Evolutionary conservation across 176 grass and related monocot species (phyloP).

Genomic region (Alloteropsis semialata): DNA sequence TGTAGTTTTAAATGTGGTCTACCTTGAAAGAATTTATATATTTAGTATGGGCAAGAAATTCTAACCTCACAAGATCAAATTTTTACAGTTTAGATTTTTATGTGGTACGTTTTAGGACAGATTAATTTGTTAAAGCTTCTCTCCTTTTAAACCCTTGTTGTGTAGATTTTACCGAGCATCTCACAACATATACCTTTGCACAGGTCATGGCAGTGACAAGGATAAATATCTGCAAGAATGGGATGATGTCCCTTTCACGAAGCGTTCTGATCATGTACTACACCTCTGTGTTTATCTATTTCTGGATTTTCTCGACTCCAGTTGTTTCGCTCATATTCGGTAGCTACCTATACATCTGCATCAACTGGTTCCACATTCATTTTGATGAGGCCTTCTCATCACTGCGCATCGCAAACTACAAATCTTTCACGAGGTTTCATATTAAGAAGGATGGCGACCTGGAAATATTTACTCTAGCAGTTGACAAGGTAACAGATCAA

Average conservation of each 20-base stretch:
- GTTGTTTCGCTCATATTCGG: constrained; percentile 94
- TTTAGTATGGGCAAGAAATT: background rate
- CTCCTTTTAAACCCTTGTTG: background rate
- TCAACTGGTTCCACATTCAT: constrained; percentile 98
- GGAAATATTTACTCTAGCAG: constrained; percentile 87
- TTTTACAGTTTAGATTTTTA: constrained; percentile 15
- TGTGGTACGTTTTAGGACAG: background rate
- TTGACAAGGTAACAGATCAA: constrained; percentile 75
- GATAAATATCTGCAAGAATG: constrained; percentile 76
- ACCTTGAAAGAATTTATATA: background rate
- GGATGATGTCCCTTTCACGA: constrained; percentile 59
- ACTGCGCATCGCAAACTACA: constrained; percentile 92
- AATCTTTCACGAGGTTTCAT: constrained; percentile 94
- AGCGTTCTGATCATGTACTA: constrained; percentile 74
- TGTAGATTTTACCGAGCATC: constrained; percentile 11
- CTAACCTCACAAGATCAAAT: background rate
- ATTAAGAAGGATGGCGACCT: constrained; percentile 74
- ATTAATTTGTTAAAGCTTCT: background rate
- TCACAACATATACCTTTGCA: background rate
- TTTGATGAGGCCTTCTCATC: constrained; percentile 99
- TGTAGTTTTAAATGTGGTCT: background rate
- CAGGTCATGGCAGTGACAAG: constrained; percentile 79
- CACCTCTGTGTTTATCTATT: constrained; percentile 89
- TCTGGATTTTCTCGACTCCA: constrained; percentile 95
- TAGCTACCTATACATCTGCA: constrained; percentile 90